phyloP scores from a whole-genome alignment of 208 protist species.

The Herpetomonas muscarum region DNA sequence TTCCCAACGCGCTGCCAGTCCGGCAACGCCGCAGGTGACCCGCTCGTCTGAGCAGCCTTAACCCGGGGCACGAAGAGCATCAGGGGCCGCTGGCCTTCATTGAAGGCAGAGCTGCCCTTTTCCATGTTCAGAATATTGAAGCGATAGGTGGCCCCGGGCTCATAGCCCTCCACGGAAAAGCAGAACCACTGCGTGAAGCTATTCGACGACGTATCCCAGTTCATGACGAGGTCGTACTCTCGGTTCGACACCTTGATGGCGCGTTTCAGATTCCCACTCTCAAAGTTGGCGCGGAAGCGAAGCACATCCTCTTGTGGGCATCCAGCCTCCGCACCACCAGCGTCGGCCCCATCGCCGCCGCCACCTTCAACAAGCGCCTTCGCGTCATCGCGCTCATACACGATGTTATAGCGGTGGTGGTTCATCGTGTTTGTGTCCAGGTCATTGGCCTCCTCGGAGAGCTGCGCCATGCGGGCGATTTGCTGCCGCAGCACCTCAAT shows the following conservation, averaged over 20 bases:
- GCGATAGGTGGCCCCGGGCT: constrained; percentile 69
- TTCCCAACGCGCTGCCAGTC: constrained; percentile 61
- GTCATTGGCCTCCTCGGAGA: constrained; percentile 33
- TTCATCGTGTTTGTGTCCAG: constrained; percentile 15
- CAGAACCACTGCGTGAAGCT: constrained; percentile 98
- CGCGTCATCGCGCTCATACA: constrained; percentile 18
- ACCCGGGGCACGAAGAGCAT: constrained; percentile 69
- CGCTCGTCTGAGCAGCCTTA: too few species aligned
- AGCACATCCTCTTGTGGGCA: constrained; percentile 19
- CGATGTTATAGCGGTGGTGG: constrained; percentile 17
- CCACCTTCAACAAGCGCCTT: neutral
- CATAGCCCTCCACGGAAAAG: constrained; percentile 81
- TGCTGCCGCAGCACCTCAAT: constrained; percentile 53
- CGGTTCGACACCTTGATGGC: constrained; percentile 75
- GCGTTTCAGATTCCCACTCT: constrained; percentile 93
- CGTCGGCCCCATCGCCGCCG: neutral
- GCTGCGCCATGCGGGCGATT: constrained; percentile 39
- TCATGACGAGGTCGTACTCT: constrained; percentile 95
- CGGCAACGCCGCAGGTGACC: neutral
- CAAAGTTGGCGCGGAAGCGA: constrained; percentile 91
- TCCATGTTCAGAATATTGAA: constrained; percentile 98
- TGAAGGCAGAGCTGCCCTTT: constrained; percentile 93
- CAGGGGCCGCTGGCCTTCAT: constrained; percentile 92
- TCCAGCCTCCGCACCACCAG: neutral
- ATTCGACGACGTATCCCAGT: constrained; percentile 92